Evolutionary conservation across 768 basidiomycete genomes (phyloP), one percentile per base, ranked within the genome.

Genomic region (Mycena metata): DNA sequence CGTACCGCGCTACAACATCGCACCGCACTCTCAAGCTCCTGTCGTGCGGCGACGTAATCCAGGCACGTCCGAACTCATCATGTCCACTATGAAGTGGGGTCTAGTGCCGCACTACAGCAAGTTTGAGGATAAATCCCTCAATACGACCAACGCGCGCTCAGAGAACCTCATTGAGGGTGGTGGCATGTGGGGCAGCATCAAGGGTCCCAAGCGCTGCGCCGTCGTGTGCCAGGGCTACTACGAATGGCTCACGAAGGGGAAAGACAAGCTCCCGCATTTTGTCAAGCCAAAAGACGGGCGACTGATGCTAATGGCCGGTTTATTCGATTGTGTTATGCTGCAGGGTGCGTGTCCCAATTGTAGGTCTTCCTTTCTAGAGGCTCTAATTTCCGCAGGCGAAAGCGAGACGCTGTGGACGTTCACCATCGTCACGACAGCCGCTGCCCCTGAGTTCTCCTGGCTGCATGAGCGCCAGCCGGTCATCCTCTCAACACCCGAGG

Each of bases 51-150:
- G 84, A 43, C 73, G 81, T 24, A 82, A 77, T 56, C 70, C 74
- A 17, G 73, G 65, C n/a, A 60, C 71, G 24, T 61, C 64, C 7
- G 64, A 63, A 15, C 78, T 90, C 21, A 81, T 92, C 24, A 76
- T 96, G 69, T 92, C 94, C 41, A 91, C 92, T 0, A 95, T 95
- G 94, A 90, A 86, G 66, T 98, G 96, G 96, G 96, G 96, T 9
- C 83, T 96, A 1, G 88, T 96, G 2, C 95, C 94, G 0, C 90
- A 93, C 76, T 96, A 91, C 91, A 88, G 84, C 75, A 94, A 94
- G 75, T 79, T 82, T 43, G 93, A 96, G 69, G 88, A 91, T 69
- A 87, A 86, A 56, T 82, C 83, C 0, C 79, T 96, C 46, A 94
- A 88, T 73, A 98, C 96, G 0, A 97, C 94, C 67, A 99, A 99